A percentile compares a stretch with the other conserved stretches of the same genome.
phyloP scores from a whole-genome alignment of 257 asterid genomes.

The Ehretia macrophylla region DNA sequence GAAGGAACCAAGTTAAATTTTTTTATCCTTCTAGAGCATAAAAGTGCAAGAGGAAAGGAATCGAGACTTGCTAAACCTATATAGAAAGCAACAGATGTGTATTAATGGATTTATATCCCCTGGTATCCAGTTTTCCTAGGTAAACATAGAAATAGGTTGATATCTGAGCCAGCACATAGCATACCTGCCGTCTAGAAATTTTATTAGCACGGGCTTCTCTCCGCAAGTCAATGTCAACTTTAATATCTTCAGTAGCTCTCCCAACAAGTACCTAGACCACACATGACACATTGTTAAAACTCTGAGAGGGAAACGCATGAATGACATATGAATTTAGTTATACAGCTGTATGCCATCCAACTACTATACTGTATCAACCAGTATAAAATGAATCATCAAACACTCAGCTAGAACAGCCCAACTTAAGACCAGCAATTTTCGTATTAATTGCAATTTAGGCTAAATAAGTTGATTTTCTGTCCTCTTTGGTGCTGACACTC shows the following conservation, averaged over 20 bases:
- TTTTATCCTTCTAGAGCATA: not conserved
- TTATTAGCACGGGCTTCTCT: conserved; percentile 49
- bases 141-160: not conserved
- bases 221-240: conserved; percentile 83
- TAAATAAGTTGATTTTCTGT: no score
- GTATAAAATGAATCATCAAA: not conserved
- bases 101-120: no score
- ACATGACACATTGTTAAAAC: conserved; percentile 8
- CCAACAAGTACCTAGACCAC: conserved; percentile 68
- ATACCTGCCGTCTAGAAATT: conserved; percentile 82
- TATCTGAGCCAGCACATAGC: not conserved
- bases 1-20: not conserved
- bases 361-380: not conserved
- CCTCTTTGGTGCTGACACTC: no score
- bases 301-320: conserved; percentile 17
- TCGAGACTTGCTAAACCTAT: no score
- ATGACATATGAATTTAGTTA: not conserved
- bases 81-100: no score
- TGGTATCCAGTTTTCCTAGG: not conserved
- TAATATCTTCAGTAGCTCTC: conserved; percentile 48
- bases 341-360: not conserved
- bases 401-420: no score
- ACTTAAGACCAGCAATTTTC: no score
- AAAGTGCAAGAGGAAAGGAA: not conserved
- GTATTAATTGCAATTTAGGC: no score